Evolutionary conservation across 306 rosid species (phyloP), one percentile per base, ranked within the genome.

Genomic region (Begonia masoniana): DNA sequence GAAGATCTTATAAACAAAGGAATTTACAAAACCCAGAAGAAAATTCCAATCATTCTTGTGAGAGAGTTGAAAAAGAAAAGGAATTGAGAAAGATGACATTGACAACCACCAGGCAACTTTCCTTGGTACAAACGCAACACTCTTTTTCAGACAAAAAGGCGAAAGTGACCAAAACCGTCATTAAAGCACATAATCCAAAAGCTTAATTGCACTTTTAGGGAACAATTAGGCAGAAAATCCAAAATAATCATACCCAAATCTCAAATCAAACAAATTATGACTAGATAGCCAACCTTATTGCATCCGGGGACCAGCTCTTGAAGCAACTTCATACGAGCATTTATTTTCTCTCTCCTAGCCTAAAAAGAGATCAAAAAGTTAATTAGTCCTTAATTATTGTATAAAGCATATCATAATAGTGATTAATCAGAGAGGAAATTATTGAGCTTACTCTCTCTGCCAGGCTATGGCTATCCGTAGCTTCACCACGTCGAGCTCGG

Each of bases 301-400:
- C 97, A 91, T 15, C 97, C 97, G 12, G 97, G 97, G 87, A 91
- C 97, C 84, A 91, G 82, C 65, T 91, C 97, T 67, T 91, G 97
- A 36, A 91, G 82, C 54, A 82, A 62, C 75, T 91, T 91, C 97
- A 91, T 91, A 61, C 97, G 81, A 58, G 94, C 94, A 68, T 91
- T 91, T 59, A 91, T 91, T 72, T 91, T 91, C 89, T 91, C 97
- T 81, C 97, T 85, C 92, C 97, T 91, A 15, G 97, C 97, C 97
- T 91, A 68, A 61, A 65, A n/a, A 43, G 41, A 13, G 21, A 12
- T 31, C 36, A 10, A 2, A 52, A 9, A 15, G 19, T 47, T 62
- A 42, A 43, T 12, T 43, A 35, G 15, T 9, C 47, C 31, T 42
- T 16, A 52, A 54, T 51, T 51, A 53, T 42, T 48, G 16, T 50